Percentiles rank a stretch among this genome's conserved stretches.
Evolutionary conservation across 1,139 yeast species (phyloP).

Genomic region (Keqinozyma sinolaborantium): DNA sequence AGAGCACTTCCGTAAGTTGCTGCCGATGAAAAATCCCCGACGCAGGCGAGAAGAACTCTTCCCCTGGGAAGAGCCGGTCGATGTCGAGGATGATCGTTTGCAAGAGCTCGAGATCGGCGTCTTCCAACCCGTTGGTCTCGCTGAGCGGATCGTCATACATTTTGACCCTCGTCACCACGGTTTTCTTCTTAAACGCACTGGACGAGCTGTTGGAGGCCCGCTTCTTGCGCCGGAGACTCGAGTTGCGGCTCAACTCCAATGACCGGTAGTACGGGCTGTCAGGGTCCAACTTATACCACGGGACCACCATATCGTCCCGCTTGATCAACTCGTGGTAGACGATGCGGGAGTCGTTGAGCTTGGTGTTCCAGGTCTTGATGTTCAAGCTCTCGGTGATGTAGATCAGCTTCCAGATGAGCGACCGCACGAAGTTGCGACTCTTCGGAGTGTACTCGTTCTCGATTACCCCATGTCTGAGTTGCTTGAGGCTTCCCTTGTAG

Average conservation of each 20-base stretch:
- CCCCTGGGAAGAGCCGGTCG: conserved; percentile 61
- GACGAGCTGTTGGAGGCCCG: conserved; percentile 3
- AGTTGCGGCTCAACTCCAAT: conserved; percentile 12
- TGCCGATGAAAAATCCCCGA: conserved; percentile 21
- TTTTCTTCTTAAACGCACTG: conserved; percentile 9
- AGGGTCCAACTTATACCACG: conserved; percentile 33
- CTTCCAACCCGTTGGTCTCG: conserved; percentile 3
- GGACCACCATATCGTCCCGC: conserved; percentile 31
- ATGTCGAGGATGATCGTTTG: conserved; percentile 61
- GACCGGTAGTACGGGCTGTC: conserved; percentile 28
- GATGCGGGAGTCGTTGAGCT: conserved; percentile 27
- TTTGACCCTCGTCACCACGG: conserved; percentile 12
- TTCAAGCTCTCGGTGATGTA: conserved; percentile 37
- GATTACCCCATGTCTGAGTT: conserved; percentile 29
- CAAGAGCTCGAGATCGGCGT: conserved; percentile 20
- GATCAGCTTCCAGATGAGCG: conserved; percentile 38
- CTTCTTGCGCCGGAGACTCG: conserved; percentile 11
- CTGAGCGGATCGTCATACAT: conserved; percentile 12
- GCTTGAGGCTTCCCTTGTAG: conserved; percentile 29
- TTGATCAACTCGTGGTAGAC: conserved; percentile 34
- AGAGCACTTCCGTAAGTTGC: conserved; percentile 50
- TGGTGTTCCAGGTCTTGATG: conserved; percentile 31
- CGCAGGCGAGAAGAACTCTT: conserved; percentile 40
- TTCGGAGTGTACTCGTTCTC: conserved; percentile 29
- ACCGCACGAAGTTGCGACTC: conserved; percentile 23